Evolutionary conservation across 1,284 basidiomycete genomes (phyloP), one percentile per base, ranked within the genome.

Genomic region (Grifola frondosa): DNA sequence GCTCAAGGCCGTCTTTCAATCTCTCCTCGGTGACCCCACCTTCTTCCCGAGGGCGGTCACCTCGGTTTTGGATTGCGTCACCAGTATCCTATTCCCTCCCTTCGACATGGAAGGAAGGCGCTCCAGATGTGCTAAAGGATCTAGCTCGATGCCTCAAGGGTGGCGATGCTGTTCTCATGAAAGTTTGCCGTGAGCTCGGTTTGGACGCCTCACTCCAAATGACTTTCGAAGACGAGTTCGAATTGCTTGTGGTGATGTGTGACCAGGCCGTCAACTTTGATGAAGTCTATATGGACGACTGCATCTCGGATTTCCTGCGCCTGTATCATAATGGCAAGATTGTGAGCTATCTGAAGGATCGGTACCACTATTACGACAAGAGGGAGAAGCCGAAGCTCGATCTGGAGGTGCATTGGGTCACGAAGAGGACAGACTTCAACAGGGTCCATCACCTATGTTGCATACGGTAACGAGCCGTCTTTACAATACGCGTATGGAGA

Each of bases 51-150:
- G 1, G 66, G 68, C 1, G 64, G 66, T 2, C 33, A 42, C 12
- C 50, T 72, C 8, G 67, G 56, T 2, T 67, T 70, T 30, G 65
- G 65, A 1, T 47, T 73, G 16, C 45, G 50, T 8, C 65, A 68
- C 49, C 52, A 53, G 20, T 72, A 72, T 42, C 58, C 65, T 21
- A n/a, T n/a, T n/a, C n/a, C n/a, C 53, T 57, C 41, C n/a, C 10
- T 9, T 26, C 7, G 2, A 4, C 29, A n/a, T 31, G 23, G 29
- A 11, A 6, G 1, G 5, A 12, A 6, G 17, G 1, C 0, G 37
- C 30, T 11, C 8, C 19, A 8, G 16, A 37, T 28, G 35, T 31
- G 11, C 35, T 48, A 15, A 11, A 16, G 5, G 16, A 39, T 21
- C 23, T 55, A 29, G 8, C 15, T n/a, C 5, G 16, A 5, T 39